Evolutionary conservation across 163 green algal genomes (phyloP).

Genomic region (Scenedesmus sp.): DNA sequence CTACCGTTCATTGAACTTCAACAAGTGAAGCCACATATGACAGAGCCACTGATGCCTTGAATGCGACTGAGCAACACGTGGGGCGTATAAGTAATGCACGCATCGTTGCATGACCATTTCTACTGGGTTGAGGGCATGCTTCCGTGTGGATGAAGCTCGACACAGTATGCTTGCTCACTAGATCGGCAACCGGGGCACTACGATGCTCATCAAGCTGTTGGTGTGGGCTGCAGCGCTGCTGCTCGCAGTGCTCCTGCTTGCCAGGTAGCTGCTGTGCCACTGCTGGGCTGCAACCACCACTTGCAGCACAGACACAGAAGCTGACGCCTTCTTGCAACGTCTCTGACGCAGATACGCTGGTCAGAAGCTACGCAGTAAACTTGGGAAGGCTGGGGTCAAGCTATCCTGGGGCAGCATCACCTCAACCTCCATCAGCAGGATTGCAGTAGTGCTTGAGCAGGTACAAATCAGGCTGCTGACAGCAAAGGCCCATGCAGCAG

Average conservation of each 20-base stretch:
- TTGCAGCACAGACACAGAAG: neutral
- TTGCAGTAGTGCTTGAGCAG: constrained; percentile 10
- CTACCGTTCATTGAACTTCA: no score
- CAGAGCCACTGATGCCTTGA: neutral
- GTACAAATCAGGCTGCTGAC: neutral
- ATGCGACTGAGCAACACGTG: neutral
- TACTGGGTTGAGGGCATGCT: neutral
- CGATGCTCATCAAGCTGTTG: neutral
- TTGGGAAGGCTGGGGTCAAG: constrained; percentile 37
- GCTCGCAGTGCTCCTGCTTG: constrained; percentile 1
- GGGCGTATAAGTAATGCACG: neutral
- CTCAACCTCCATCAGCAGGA: neutral
- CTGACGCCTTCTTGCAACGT: neutral
- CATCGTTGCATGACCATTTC: neutral
- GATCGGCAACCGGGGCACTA: neutral
- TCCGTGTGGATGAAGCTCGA: neutral
- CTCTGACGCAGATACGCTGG: neutral
- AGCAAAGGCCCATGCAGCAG: neutral
- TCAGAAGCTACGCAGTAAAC: neutral
- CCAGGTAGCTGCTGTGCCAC: constrained; percentile 16
- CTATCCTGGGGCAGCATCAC: constrained; percentile 17
- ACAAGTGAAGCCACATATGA: no score
- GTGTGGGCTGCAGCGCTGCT: neutral
- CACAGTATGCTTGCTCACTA: neutral
- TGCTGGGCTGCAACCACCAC: neutral